Evolutionary conservation across 257 asterid genomes (phyloP).

Genomic region (Phtheirospermum japonicum): DNA sequence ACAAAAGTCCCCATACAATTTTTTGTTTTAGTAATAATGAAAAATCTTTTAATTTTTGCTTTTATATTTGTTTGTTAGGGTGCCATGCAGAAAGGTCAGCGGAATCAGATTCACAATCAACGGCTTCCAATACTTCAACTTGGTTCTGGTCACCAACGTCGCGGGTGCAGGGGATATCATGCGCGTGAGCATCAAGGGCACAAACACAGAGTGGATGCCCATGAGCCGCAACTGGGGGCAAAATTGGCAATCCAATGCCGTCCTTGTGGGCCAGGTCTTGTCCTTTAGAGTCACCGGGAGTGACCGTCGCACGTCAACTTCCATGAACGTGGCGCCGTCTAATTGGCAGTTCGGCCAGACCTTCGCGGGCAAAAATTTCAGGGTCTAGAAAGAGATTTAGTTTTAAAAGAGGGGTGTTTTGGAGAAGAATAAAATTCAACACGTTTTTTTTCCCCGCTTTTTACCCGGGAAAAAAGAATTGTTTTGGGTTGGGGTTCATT

Average conservation of each 20-base stretch:
- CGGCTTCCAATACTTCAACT: constrained; percentile 69
- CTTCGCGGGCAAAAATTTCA: too few relatives aligned
- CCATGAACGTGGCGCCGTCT: too few relatives aligned
- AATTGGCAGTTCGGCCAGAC: too few relatives aligned
- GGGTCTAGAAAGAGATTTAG: constrained; percentile 36
- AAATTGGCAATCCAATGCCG: too few relatives aligned
- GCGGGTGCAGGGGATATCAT: too few relatives aligned
- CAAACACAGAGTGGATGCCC: too few relatives aligned
- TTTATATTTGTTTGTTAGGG: constrained; percentile 22
- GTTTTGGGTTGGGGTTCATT: not conserved
- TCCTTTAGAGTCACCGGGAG: too few relatives aligned
- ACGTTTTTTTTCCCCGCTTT: not conserved
- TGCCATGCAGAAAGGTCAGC: constrained; percentile 51
- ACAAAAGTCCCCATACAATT: too few relatives aligned
- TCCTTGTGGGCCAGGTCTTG: too few relatives aligned
- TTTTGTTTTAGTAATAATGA: not conserved
- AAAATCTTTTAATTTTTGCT: not conserved
- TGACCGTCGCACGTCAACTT: too few relatives aligned
- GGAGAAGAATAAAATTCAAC: not conserved
- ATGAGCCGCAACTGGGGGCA: too few relatives aligned
- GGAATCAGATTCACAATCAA: constrained; percentile 71
- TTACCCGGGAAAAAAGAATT: not conserved
- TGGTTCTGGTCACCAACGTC: constrained; percentile 55
- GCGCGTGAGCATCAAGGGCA: too few relatives aligned
- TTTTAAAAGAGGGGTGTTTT: not conserved